Base-by-base conservation (phyloP, 2,329 filamentous ascomycete genomes). In the Cladorrhinum sp. region DNA sequence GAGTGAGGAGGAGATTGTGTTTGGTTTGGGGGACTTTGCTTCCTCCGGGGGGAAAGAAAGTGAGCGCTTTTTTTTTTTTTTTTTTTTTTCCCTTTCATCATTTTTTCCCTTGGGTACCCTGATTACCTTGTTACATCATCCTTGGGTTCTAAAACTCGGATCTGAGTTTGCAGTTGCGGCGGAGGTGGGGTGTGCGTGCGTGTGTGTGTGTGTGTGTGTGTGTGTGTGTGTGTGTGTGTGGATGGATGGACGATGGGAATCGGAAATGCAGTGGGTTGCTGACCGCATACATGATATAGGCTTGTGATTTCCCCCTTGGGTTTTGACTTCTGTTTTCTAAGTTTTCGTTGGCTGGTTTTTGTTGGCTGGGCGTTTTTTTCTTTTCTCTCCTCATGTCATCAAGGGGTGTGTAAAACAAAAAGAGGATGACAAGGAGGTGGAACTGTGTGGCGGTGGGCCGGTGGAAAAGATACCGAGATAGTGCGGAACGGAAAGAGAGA, bases 331-430 rank as follows among this genome's bases (percentile, higher is more conserved):
- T 16, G 6, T 56, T 16, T 55, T 27, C 45, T 12, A 5, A 25
- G 52, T 10, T 36, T 9, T 4, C 12, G 3, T 36, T 36, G 10
- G 9, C 9, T 36, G 25, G 25, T 29, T 29, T 10, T 29, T 10
- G 25, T 29, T 10, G 25, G 25, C 25, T 5, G 25, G 25, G 25
- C 32, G 9, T 13, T 36, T 36, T 36, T 36, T 36, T 12, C 36
- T 45, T 22, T 32, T 48, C 50, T 59, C 20, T 55, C 22, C 49
- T 52, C 20, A 25, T 55, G 48, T 36, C 29, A 57, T 32, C 29
- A 36, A 32, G 55, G 49, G 29, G 7, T 8, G 32, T 4, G 32
- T 8, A 3, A 13, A 12, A 13, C 10, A 36, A 16, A 36, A 36
- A 3, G 32, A 36, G 7, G 9, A 36, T 36, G 32, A 36, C 32